phyloP scores from a whole-genome alignment of 345 rosid species.

The Jatropha curcas region DNA sequence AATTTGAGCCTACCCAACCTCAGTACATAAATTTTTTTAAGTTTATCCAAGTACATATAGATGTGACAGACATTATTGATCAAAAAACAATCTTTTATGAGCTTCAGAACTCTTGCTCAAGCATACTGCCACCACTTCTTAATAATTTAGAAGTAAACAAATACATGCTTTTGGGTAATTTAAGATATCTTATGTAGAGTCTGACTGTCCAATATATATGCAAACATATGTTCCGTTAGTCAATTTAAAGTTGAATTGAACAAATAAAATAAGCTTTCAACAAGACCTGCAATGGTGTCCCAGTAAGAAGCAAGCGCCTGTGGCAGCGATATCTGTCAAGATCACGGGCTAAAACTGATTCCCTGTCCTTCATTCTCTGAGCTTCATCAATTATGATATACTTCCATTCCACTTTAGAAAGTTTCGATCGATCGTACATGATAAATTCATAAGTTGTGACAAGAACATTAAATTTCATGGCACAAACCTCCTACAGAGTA shows the following conservation, averaged over 20 bases:
- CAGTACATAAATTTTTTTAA: not conserved
- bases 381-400: conserved; percentile 99
- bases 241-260: not conserved
- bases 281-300: conserved; percentile 95
- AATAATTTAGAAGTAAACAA: not conserved
- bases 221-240: not conserved
- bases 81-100: not conserved
- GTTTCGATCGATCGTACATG: conserved; percentile 98
- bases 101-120: not conserved
- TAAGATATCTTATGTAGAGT: not conserved
- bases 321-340: conserved; percentile 99
- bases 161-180: not conserved
- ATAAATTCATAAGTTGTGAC: conserved; percentile 99
- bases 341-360: conserved; percentile 99
- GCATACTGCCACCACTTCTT: not conserved
- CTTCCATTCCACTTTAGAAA: conserved; percentile 97
- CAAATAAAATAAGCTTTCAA: conserved; percentile 13
- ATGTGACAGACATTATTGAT: not conserved
- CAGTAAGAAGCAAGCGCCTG: conserved; percentile 98
- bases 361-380: conserved; percentile 99
- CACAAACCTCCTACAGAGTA: conserved; percentile 74
- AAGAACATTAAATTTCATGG: conserved; percentile 96
- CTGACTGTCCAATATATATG: not conserved
- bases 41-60: not conserved
- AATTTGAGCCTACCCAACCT: too few relatives aligned